A percentile compares a stretch with the other conserved stretches of the same genome.
These are phyloP conservation scores for Salvia sclarea DNA, from an alignment of 305 asterid species.

Conservation along the genomic window DNA sequence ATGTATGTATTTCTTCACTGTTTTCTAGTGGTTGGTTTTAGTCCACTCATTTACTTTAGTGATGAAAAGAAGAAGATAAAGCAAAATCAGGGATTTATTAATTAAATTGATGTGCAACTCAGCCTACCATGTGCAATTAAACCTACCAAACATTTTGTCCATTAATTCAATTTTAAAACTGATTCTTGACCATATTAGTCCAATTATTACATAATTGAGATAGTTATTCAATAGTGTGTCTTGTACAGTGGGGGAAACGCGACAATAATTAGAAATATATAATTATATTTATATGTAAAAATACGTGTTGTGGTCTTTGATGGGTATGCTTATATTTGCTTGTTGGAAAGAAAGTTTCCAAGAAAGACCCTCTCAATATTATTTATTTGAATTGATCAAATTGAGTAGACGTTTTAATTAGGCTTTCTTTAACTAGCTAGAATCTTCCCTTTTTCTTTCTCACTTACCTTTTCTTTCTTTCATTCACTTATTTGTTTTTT, in stretches of 20 bases:
- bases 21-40: neutral
- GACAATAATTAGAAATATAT: neutral
- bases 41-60: constrained; percentile 19
- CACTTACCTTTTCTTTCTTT: too few relatives aligned
- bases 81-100: neutral
- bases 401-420: too few relatives aligned
- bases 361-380: neutral
- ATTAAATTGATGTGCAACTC: neutral
- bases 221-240: neutral
- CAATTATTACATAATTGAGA: neutral
- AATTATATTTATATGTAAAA: too few relatives aligned
- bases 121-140: constrained; percentile 24
- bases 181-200: neutral
- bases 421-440: too few relatives aligned
- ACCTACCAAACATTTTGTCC: constrained; percentile 2
- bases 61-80: neutral
- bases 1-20: too few relatives aligned
- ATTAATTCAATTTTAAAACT: neutral
- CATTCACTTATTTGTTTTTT: too few relatives aligned
- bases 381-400: neutral
- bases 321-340: neutral
- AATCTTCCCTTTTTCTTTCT: too few relatives aligned
- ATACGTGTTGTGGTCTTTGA: neutral
- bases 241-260: constrained; percentile 13
- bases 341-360: neutral